Base-by-base conservation (phyloP, 495 filamentous ascomycete species). In the Oidiodendron maius region DNA sequence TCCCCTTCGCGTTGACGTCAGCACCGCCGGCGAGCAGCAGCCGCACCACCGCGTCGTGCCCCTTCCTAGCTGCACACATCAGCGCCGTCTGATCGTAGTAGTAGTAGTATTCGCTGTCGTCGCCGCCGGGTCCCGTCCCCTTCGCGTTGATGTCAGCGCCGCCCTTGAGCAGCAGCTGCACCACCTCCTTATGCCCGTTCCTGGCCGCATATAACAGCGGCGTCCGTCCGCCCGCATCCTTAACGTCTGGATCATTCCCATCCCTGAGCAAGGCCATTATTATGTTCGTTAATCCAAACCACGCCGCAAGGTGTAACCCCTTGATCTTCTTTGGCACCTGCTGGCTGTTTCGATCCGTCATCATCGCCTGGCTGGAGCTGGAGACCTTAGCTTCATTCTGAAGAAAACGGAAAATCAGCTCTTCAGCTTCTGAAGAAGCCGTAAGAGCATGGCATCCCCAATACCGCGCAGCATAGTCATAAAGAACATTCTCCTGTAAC, bases 391-490 rank as follows among this genome's bases (percentile, higher is more conserved):
- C 1, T 40, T 40, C 37, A 18, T 18, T 40, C 10, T 40, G 15
- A 18, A 40, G 37, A 18, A 40, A 35, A 9, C n/a, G 30, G 9
- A 34, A n/a, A 9, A 34, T n/a, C 30, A 34, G n/a, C 11, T 26
- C 37, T 47, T 44, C 13, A 18, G 41, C 40, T 9, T 8, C 37
- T 15, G 61, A 45, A 45, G 46, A 42, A 44, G 39, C 18, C 23
- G 20, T 46, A 11, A 52, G 46, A 40, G 62, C 61, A 62, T 74
- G 67, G 37, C 65, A 5, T 0, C 66, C 74, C 75, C 22, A 50
- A 20, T 50, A 43, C 1, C 5, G 22, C 4, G 25, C 8, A 36
- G 40, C 48, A n/a, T 50, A 50, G 1, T 50, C 48, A 30, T 2
- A 44, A n/a, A 50, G 15, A 24, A 43, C 12, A 24, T 53, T 42